Evolutionary conservation across 192 early-diverging fungal genomes (phyloP), one percentile per base, ranked within the genome.

Genomic region (Podila verticillata): DNA sequence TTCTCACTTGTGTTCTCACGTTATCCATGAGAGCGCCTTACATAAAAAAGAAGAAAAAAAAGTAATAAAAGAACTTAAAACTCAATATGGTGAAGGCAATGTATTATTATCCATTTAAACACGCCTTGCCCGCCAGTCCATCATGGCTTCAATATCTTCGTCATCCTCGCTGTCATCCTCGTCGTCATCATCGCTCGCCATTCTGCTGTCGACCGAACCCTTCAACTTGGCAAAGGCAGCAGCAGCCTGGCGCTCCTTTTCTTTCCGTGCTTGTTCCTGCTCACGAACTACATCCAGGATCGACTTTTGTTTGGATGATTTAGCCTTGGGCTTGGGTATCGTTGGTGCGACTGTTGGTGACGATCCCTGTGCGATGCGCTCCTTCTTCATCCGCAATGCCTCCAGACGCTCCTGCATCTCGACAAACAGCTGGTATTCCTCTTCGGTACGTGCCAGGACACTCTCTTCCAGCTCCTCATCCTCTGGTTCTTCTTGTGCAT

Each of bases 131-230:
- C 75, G 62, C 75, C 75, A 80, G 48, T 80, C 75, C 70, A 80
- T 80, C 75, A 80, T 80, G 57, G 75, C 75, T 28, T 80, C 75
- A 49, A 80, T 80, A 32, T 80, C 75, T 39, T 80, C 75, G 26
- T 68, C 66, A 22, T 44, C 36, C 6, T 68, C 66, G 19, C 56
- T 35, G 15, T 28, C 35, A 24, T 67, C 66, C 17, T 70, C 66
- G 12, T 60, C 75, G 12, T 65, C 73, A 20, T 66, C 74, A 34
- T 65, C 63, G 19, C 61, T 54, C 12, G 34, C 61, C 74, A 77
- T 77, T 10, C n/a, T 70, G 57, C 62, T 48, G 32, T 79, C 75
- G 9, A 31, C 47, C 8, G 44, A 34, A 2, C 28, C 35, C 30
- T 49, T 67, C 15, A 63, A 17, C 39, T 63, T 61, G 12, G 69